Percentiles rank a stretch among this genome's conserved stretches.
Evolutionary conservation across 768 basidiomycete species (phyloP).

Genomic region (Collybiopsis luxurians): DNA sequence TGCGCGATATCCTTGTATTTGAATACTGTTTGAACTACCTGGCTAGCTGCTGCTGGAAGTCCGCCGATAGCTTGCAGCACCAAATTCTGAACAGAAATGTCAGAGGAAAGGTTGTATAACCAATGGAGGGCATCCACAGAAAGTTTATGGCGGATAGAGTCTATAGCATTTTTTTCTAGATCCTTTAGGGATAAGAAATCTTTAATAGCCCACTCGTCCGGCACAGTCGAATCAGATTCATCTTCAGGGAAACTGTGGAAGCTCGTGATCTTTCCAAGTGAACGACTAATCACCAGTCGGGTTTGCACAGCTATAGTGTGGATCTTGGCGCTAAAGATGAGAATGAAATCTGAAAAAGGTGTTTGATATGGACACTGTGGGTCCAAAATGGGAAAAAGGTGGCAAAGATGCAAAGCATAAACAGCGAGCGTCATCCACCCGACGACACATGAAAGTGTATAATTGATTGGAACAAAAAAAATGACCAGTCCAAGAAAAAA

Average conservation of each 20-base stretch:
- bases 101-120: not conserved
- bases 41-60: not conserved
- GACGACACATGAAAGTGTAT: constrained; percentile 2
- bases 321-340: not conserved
- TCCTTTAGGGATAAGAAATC: not conserved
- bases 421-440: not conserved
- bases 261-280: not conserved
- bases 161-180: not conserved
- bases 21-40: not conserved
- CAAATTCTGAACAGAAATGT: not conserved
- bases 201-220: not conserved
- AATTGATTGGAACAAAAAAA: constrained; percentile 8
- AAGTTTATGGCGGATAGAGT: not conserved
- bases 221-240: not conserved
- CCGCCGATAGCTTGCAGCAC: not conserved
- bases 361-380: constrained; percentile 14
- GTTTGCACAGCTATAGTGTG: not conserved
- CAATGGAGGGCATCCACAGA: not conserved
- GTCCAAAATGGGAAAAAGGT: constrained; percentile 9
- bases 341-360: constrained; percentile 5
- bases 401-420: constrained; percentile 2
- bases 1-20: not conserved
- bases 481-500: constrained; percentile 15
- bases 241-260: not conserved
- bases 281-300: not conserved